Evolutionary conservation across 176 grass and related monocot genomes (phyloP).

Genomic region (Melocanna baccifera): DNA sequence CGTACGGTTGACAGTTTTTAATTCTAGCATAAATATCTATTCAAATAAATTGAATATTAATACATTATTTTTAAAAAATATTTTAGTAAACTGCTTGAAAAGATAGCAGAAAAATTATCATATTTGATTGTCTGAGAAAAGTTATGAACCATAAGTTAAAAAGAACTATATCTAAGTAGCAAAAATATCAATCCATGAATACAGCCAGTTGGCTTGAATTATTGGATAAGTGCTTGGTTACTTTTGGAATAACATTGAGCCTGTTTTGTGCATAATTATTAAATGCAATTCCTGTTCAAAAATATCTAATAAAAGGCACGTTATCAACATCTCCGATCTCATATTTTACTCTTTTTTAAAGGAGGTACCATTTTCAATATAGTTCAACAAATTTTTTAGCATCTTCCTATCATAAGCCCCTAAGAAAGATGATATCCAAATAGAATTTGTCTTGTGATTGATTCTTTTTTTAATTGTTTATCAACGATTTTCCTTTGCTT

Average conservation of each 20-base stretch:
- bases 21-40: too few relatives aligned
- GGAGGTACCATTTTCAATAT: not conserved
- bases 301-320: not conserved
- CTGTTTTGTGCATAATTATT: not conserved
- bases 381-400: not conserved
- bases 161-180: not conserved
- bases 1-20: too few relatives aligned
- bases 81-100: too few relatives aligned
- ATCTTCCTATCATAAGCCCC: not conserved
- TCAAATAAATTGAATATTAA: too few relatives aligned
- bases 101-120: too few relatives aligned
- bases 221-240: not conserved
- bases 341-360: not conserved
- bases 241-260: not conserved
- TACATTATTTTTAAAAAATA: too few relatives aligned
- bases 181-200: not conserved
- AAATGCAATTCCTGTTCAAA: not conserved
- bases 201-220: not conserved
- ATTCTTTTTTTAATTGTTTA: not conserved
- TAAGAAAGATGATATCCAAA: not conserved
- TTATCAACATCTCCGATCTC: not conserved
- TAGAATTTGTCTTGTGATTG: not conserved
- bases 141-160: too few relatives aligned
- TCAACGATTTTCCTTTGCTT: not conserved
- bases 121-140: too few relatives aligned